Evolutionary conservation across 345 rosid genomes (phyloP).

Genomic region (Syzygium aqueum): DNA sequence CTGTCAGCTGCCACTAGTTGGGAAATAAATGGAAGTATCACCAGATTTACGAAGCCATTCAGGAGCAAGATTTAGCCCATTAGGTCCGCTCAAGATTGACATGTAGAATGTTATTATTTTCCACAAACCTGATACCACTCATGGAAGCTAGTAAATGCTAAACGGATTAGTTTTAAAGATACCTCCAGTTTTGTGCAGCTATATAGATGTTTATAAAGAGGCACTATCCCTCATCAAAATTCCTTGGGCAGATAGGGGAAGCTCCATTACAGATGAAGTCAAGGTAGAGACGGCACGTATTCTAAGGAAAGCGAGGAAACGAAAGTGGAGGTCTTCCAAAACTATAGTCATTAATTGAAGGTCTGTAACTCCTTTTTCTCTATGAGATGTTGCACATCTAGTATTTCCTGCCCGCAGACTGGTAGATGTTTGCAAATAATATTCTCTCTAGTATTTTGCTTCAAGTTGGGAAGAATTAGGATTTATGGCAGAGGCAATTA

Average conservation of each 20-base stretch:
- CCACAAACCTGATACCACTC: not conserved
- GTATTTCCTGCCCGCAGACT: not conserved
- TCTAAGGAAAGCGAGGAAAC: conserved; percentile 71
- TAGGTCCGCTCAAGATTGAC: not conserved
- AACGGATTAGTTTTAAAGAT: not conserved
- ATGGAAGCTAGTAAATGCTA: not conserved
- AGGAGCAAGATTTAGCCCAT: not conserved
- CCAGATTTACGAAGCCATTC: not conserved
- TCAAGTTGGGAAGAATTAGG: not conserved
- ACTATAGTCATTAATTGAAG: conserved; percentile 68
- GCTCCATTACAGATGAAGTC: conserved; percentile 18
- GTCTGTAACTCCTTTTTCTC: conserved; percentile 6
- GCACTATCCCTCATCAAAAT: not conserved
- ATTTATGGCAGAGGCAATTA: not conserved
- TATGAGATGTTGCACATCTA: not conserved
- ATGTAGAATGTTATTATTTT: not conserved
- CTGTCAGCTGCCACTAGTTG: not conserved
- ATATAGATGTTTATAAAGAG: not conserved
- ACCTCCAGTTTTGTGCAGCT: not conserved
- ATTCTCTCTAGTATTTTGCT: not conserved
- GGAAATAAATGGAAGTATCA: not conserved
- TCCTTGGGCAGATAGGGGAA: not conserved
- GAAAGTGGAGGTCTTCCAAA: conserved; percentile 48
- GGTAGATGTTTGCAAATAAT: not conserved
- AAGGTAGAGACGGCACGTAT: conserved; percentile 53